Evolutionary conservation across 768 basidiomycete species (phyloP), one percentile per base, ranked within the genome.

Genomic region (Psilocybe sp.): DNA sequence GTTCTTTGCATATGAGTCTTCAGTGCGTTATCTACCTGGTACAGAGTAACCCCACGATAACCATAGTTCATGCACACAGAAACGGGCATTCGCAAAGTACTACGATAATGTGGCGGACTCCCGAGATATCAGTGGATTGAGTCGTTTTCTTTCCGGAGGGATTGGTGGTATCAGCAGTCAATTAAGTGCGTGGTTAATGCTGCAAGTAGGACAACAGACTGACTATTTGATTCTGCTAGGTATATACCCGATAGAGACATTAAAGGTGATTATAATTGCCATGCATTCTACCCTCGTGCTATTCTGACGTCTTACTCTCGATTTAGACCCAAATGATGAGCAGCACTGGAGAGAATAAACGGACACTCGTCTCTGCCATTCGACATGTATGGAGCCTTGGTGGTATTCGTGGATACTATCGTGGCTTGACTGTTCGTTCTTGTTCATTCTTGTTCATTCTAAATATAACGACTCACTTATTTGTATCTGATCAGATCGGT

Each of bases 291-390:
- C 38, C 9, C 38, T 48, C 19, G 28, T 45, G 32, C 13, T 32
- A 43, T 19, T 16, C 38, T 28, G 20, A 44, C 38, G 32, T 40
- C 37, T 51, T 35, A 20, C n/a, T 33, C 36, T 44, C 41, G 35
- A 36, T 52, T 23, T 56, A 81, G 85, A 98, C 96, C 0, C 91
- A 97, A 82, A 91, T 98, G 83, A 98, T 98, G 92, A 96, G 93
- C 64, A 87, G 80, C 54, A 78, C 88, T 2, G 86, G 75, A 16
- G 65, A 69, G 32, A 74, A 81, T 49, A 80, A 76, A 59, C 78
- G 81, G 58, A 75, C 78, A 52, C 67, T 94, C 50, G 47, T 76
- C 10, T 68, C 70, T 32, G 89, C 93, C 5, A 82, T 82, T 13
- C 80, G 78, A 46, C 80, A 81, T 51, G 75, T 98, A 53, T 97